phyloP scores from a whole-genome alignment of 495 filamentous ascomycete species.

The Penicillium maclennaniae region DNA sequence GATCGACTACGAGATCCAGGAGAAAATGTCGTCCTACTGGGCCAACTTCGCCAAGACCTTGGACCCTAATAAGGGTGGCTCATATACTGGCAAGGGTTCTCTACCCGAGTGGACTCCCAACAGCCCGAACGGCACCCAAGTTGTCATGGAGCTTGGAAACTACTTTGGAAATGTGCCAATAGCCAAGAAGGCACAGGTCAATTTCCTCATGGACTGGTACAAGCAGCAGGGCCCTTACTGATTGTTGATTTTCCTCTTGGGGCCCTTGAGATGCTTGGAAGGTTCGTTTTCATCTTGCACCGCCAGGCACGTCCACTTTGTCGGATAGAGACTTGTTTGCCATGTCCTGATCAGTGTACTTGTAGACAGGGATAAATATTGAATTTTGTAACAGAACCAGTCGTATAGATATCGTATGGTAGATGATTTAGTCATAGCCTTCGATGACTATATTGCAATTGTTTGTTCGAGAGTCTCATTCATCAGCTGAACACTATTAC shows the following conservation, averaged over 20 bases:
- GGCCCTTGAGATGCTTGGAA: too few species aligned
- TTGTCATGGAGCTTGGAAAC: constrained; percentile 23
- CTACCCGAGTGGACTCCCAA: constrained; percentile 17
- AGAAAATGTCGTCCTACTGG: constrained; percentile 28
- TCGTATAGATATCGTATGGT: too few species aligned
- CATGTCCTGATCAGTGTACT: too few species aligned
- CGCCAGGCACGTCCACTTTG: too few species aligned
- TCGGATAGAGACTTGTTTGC: too few species aligned
- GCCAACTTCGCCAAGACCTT: constrained; percentile 31
- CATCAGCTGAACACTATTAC: not conserved
- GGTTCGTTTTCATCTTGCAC: too few species aligned
- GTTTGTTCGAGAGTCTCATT: not conserved
- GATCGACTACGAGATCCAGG: constrained; percentile 20
- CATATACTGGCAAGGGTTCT: constrained; percentile 14
- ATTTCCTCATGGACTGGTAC: constrained; percentile 23
- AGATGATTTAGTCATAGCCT: too few species aligned
- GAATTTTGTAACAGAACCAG: too few species aligned
- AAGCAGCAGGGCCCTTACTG: constrained; percentile 17
- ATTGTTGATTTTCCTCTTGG: too few species aligned
- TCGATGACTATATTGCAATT: not conserved
- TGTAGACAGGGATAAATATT: too few species aligned
- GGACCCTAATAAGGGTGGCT: constrained; percentile 25
- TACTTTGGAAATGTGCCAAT: constrained; percentile 19
- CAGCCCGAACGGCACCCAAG: constrained; percentile 15
- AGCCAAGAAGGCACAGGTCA: constrained; percentile 15